Conservation (phyloP, 75 land plant genomes). For the Isoetes taiwanensis region DNA sequence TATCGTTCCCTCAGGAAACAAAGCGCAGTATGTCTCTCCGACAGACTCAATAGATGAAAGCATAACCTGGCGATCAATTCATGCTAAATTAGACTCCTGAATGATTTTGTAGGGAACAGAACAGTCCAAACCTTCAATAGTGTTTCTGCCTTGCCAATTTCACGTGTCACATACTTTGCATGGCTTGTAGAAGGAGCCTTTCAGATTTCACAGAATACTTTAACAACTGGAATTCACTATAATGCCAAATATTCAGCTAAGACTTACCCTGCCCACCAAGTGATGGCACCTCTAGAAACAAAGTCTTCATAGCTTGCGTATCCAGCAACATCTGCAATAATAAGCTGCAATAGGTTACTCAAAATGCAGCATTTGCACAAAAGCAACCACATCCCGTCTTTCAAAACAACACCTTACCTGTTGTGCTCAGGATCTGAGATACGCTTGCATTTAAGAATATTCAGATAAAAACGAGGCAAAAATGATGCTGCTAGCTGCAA, state of each 20-base stretch:
- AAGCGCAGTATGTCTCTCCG: background rate
- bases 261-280: background rate
- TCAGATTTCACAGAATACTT: too few species aligned
- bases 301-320: background rate
- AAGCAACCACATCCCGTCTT: too few species aligned
- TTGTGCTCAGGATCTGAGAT: conserved; percentile 98
- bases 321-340: background rate
- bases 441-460: conserved; percentile 93
- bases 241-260: too few species aligned
- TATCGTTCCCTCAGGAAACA: background rate
- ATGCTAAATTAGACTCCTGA: too few species aligned
- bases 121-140: background rate
- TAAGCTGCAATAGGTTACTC: background rate
- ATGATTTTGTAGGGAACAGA: too few species aligned
- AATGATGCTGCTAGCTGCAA: conserved; percentile 96
- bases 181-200: background rate
- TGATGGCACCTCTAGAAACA: background rate
- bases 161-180: conserved; percentile 3
- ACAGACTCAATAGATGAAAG: background rate
- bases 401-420: too few species aligned
- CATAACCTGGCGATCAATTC: background rate
- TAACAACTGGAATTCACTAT: too few species aligned
- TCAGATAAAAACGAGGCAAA: conserved; percentile 80
- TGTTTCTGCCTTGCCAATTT: conserved; percentile 6
- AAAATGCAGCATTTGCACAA: too few species aligned